Evolutionary conservation across 176 grass and related monocot genomes (phyloP), one percentile per base, ranked within the genome.

Genomic region (Musa troglodytarum): DNA sequence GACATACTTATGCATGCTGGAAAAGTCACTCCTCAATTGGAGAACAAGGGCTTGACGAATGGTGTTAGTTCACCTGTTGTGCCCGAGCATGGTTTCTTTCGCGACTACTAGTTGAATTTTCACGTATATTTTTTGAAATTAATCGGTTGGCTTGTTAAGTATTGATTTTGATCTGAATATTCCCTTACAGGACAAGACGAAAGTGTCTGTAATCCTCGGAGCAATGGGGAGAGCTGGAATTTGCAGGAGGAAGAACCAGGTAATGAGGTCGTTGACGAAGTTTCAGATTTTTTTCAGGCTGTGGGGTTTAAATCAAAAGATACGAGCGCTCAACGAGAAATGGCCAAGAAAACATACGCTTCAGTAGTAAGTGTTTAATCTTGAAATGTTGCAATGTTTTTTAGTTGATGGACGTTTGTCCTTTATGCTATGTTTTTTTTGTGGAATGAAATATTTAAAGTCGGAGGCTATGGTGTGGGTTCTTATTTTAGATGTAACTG

Each of bases 301-400:
- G 34, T 69, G 15, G 15, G 17, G 34, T 34, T 69, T 49, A 69
- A 69, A 69, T 69, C 67, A 20, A n/a, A 69, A 15, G 43, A 43
- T 69, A 69, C 11, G 50, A 69, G 34, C 8, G 65, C 25, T 0
- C 83, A 83, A 11, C 82, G 89, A 17, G 84, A 87, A 77, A 85
- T 78, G 15, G 78, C 83, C 62, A 89, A 92, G 80, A 92, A 92
- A 80, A 89, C 89, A 0, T 99, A 94, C 73, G 95, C 95, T 81
- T 99, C 90, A 23, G 93, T 99, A 79, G 95, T 99, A 94, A 17
- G 91, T 89, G 74, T 83, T 43, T 34, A 10, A 4, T 21, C 13
- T 78, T 9, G 20, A 67, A 10, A 16, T 28, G 50, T 28, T 43
- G 25, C 50, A 76, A 73, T 71, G 29, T 75, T 81, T 81, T 52